Evolutionary conservation across 345 rosid species (phyloP), one percentile per base, ranked within the genome.

Genomic region (Aquilaria sinensis): DNA sequence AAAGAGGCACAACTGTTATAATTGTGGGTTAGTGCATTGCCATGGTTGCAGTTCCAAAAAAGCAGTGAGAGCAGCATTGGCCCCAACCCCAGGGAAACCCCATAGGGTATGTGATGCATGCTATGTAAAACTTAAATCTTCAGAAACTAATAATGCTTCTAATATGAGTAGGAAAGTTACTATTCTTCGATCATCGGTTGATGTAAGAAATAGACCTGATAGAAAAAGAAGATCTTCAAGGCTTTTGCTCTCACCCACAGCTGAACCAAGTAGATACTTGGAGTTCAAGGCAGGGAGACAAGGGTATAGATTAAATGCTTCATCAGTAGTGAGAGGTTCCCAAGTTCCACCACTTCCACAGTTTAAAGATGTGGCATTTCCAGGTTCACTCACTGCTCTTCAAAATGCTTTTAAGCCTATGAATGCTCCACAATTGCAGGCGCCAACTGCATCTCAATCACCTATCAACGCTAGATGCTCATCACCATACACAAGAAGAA

Each of bases 51-150:
- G 97, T 60, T 90, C 96, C 55, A 88, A 88, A 67, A 90, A 90
- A 60, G 97, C 93, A 60, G 47, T 88, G 74, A 90, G 70, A 70
- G 93, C 96, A n/a, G 96, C 97, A 72, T 74, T 90, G 68, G 96
- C 96, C 56, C 96, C 97, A 56, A 90, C 97, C 66, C 96, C 97
- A 5, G 89, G 93, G 60, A 90, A 88, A 64, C 97, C 97, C 11
- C 96, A 88, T 72, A 83, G 96, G 12, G 96, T 90, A 32, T 90
- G 96, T 63, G 97, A 90, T 64, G 78, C 91, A 46, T 90, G 97
- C 69, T 88, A 79, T 64, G 62, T 79, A 12, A 90, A 90, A 66
- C 85, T 90, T 31, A 90, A 90, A 78, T 69, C 89, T 66, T 80
- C 83, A 1, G 97, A 88, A 31, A 64, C 78, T 12, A 77, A 85